Evolutionary conservation across 2,329 filamentous ascomycete genomes (phyloP).

Genomic region (Pleomassaria siparia): DNA sequence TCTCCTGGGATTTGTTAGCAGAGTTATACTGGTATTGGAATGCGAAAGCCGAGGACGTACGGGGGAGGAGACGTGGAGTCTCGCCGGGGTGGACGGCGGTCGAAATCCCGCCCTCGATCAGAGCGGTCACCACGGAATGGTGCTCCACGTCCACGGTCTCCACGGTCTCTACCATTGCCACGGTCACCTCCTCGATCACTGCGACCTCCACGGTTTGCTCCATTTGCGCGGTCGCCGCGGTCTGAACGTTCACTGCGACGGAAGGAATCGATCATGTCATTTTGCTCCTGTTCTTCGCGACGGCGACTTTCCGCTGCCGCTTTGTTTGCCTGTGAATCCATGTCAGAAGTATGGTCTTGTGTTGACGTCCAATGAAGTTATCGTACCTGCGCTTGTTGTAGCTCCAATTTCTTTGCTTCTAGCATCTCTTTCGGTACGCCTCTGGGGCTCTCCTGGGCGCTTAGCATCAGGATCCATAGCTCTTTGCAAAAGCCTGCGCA

Average conservation of each 20-base stretch:
- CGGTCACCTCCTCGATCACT: conserved; percentile 36
- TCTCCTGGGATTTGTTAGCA: conserved; percentile 43
- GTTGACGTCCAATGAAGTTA: background rate
- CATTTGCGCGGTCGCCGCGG: conserved; percentile 41
- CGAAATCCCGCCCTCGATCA: conserved; percentile 53
- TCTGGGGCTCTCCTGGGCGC: conserved; percentile 82
- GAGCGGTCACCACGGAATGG: conserved; percentile 49
- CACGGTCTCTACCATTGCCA: conserved; percentile 47
- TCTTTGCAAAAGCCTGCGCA: conserved; percentile 88
- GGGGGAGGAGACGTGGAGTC: conserved; percentile 54
- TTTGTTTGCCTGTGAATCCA: conserved; percentile 71
- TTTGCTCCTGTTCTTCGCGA: conserved; percentile 63
- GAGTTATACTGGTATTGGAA: no score
- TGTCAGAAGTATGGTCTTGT: conserved; percentile 17
- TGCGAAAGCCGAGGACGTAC: conserved; percentile 15
- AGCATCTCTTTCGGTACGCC: conserved; percentile 93
- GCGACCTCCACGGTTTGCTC: background rate
- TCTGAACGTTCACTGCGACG: conserved; percentile 63
- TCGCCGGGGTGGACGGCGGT: conserved; percentile 50
- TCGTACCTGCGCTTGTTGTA: conserved; percentile 88
- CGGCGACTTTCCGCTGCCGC: conserved; percentile 73
- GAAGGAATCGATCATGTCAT: conserved; percentile 68
- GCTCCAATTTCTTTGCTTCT: conserved; percentile 92
- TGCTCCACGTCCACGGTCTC: conserved; percentile 36
- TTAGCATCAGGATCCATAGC: conserved; percentile 87